These are phyloP conservation scores for Lasiosphaeria ovina DNA, from an alignment of 495 filamentous ascomycete genomes.

Conservation along the genomic window DNA sequence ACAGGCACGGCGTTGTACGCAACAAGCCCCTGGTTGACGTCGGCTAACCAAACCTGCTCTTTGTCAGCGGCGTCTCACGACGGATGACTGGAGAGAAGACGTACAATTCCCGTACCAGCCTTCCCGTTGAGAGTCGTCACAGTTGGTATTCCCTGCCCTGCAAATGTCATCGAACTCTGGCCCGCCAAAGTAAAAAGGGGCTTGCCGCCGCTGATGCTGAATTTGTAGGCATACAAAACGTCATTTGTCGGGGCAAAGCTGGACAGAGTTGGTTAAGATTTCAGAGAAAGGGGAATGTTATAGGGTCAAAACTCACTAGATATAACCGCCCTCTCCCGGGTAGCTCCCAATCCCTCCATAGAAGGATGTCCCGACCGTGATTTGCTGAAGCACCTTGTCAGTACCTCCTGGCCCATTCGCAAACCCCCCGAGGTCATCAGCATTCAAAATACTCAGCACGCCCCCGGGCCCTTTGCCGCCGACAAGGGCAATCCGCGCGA, in stretches of 20 bases:
- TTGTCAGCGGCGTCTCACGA: conserved; percentile 1
- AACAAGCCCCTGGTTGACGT: conserved; percentile 34
- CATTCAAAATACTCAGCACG: conserved; percentile 40
- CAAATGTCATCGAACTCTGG: conserved; percentile 28
- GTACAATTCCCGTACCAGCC: conserved; percentile 33
- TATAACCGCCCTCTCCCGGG: conserved; percentile 48
- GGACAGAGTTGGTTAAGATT: neutral
- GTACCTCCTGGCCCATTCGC: conserved; percentile 36
- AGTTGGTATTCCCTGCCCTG: conserved; percentile 37
- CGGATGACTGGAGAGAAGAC: conserved; percentile 12
- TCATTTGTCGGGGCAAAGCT: conserved; percentile 30
- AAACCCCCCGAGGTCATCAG: conserved; percentile 48
- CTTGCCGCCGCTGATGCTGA: conserved; percentile 32
- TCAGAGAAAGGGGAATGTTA: neutral
- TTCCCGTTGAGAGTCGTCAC: conserved; percentile 41
- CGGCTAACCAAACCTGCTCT: conserved; percentile 32
- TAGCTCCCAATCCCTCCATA: conserved; percentile 47
- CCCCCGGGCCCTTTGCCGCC: conserved; percentile 43
- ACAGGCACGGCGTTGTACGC: conserved; percentile 40
- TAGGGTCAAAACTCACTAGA: conserved; percentile 35
- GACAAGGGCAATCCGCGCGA: conserved; percentile 35
- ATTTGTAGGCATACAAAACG: conserved; percentile 32
- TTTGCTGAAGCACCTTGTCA: conserved; percentile 37
- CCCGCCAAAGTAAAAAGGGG: conserved; percentile 39
- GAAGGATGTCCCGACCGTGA: conserved; percentile 35